A percentile compares a stretch with the other conserved stretches of the same genome.
phyloP scores from a whole-genome alignment of 495 filamentous ascomycete species.

The Penicillium arizonense region DNA sequence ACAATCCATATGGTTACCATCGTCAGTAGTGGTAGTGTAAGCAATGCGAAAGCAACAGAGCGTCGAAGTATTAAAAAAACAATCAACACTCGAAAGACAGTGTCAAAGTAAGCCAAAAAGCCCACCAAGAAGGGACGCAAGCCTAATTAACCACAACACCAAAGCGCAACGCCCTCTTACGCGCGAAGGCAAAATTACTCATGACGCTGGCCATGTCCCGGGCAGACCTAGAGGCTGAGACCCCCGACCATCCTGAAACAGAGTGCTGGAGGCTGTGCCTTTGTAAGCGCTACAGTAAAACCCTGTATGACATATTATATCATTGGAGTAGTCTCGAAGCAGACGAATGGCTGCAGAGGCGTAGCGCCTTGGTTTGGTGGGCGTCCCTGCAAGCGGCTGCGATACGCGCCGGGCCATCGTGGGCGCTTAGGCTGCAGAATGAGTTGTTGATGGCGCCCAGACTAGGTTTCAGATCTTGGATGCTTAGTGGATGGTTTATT shows the following conservation, averaged over 20 bases:
- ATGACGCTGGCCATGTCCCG: constrained; percentile 13
- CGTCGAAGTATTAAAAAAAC: neutral
- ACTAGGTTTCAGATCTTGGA: constrained; percentile 15
- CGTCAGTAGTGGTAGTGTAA: constrained; percentile 5
- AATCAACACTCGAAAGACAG: constrained; percentile 6
- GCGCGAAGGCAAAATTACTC: constrained; percentile 16
- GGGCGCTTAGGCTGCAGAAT: constrained; percentile 20
- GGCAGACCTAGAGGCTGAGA: constrained; percentile 5
- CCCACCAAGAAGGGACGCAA: neutral
- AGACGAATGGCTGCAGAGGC: constrained; percentile 9
- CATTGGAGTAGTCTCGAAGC: neutral
- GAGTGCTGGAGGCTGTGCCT: constrained; percentile 14
- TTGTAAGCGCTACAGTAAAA: constrained; percentile 41
- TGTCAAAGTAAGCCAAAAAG: constrained; percentile 2
- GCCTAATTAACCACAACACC: constrained; percentile 20
- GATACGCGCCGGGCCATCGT: constrained; percentile 40
- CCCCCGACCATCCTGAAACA: constrained; percentile 25
- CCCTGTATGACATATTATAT: constrained; percentile 19
- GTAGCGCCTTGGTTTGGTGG: constrained; percentile 26
- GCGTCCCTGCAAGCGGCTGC: constrained; percentile 11
- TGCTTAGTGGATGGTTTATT: neutral
- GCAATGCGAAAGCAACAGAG: neutral
- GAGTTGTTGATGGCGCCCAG: neutral
- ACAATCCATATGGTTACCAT: constrained; percentile 23
- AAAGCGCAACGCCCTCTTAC: constrained; percentile 10